Conservation (phyloP, 441 rosid genomes). For the Gossypium davidsonii region DNA sequence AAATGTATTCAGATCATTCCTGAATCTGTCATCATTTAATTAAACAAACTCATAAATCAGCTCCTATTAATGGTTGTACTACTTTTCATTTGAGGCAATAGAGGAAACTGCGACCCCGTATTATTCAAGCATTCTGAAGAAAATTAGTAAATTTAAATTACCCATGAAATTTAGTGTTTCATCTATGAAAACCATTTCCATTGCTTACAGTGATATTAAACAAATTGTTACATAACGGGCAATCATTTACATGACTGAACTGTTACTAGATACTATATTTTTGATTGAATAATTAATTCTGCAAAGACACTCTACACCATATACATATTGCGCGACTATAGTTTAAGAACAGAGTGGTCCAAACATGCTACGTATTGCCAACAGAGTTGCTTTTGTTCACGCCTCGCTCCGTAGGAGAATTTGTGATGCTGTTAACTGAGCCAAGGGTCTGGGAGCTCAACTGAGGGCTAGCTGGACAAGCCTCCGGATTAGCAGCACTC, state of each 20-base stretch:
- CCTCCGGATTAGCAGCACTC: slow-evolving; percentile 74
- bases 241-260: neutral
- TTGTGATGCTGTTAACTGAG: slow-evolving; percentile 79
- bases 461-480: slow-evolving; percentile 93
- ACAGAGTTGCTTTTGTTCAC: slow-evolving; percentile 76
- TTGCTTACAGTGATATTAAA: neutral
- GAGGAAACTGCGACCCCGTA: neutral
- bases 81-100: neutral
- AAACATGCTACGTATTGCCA: slow-evolving; percentile 37
- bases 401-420: slow-evolving; percentile 91
- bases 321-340: neutral
- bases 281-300: neutral
- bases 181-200: neutral
- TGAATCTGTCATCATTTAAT: too few species aligned
- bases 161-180: neutral
- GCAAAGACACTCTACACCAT: neutral
- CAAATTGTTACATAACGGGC: neutral
- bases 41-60: too few species aligned
- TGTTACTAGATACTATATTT: neutral
- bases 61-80: neutral
- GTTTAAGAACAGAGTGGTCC: neutral
- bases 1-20: too few species aligned
- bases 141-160: neutral
- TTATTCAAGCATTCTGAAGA: neutral
- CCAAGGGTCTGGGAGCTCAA: slow-evolving; percentile 90